These are phyloP conservation scores for Pseudogymnoascus sp. DNA, from an alignment of 2,329 filamentous ascomycete genomes.

Conservation along the genomic window DNA sequence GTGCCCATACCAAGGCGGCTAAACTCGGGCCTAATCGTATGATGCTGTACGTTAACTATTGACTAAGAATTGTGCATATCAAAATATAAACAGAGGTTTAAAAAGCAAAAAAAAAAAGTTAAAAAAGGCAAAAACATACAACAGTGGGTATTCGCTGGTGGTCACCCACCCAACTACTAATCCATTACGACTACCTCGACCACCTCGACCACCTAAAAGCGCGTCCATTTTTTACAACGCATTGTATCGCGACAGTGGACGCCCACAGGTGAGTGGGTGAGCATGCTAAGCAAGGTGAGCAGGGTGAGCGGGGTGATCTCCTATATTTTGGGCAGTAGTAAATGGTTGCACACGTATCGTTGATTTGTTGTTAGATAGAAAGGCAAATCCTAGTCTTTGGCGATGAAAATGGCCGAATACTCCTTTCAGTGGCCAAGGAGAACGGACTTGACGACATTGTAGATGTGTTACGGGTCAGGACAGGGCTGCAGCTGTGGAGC, in stretches of 20 bases:
- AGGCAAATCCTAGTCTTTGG: background rate
- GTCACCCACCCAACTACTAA: background rate
- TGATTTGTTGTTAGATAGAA: background rate
- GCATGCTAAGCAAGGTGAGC: too few species aligned
- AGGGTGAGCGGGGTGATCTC: too few species aligned
- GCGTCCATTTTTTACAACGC: too few species aligned
- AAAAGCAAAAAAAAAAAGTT: background rate
- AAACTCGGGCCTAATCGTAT: background rate
- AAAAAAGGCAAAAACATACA: background rate
- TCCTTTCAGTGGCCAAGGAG: background rate
- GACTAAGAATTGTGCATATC: background rate
- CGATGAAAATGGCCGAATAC: background rate
- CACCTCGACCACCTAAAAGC: too few species aligned
- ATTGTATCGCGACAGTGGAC: too few species aligned
- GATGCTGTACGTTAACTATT: background rate
- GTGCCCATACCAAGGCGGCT: background rate
- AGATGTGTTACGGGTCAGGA: background rate
- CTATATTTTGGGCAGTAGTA: background rate
- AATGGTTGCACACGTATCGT: background rate
- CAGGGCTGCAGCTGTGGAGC: too few species aligned
- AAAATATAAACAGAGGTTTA: background rate
- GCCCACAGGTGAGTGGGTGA: too few species aligned
- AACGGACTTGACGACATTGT: background rate
- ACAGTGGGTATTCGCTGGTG: background rate
- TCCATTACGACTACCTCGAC: too few species aligned